Conservation (phyloP, 2,329 filamentous ascomycete genomes). For the Fusarium veterinarium region DNA sequence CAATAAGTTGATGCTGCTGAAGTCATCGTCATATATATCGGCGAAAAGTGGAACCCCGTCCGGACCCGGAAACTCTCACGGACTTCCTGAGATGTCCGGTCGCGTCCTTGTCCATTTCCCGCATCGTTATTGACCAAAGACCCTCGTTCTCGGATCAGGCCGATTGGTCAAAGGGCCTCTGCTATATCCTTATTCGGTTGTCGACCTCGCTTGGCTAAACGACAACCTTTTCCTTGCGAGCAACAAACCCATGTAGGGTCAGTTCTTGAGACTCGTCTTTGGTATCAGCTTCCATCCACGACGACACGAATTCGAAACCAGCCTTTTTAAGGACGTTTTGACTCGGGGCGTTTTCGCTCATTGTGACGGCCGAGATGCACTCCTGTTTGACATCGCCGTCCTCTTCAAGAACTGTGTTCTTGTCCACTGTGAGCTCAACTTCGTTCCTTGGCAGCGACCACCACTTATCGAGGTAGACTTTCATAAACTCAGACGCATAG, state of each 20-base stretch:
- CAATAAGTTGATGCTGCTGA: background rate
- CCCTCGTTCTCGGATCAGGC: background rate
- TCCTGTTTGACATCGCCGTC: constrained; percentile 51
- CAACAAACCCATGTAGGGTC: constrained; percentile 44
- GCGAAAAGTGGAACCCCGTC: constrained; percentile 27
- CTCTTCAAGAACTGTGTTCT: constrained; percentile 49
- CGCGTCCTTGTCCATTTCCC: constrained; percentile 7
- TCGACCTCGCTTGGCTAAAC: background rate
- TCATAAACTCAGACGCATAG: constrained; percentile 67
- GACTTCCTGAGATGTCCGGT: constrained; percentile 39
- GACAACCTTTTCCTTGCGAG: constrained; percentile 8
- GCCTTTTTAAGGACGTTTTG: constrained; percentile 66
- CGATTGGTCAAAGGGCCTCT: constrained; percentile 17
- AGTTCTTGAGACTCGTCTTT: constrained; percentile 27
- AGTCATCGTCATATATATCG: constrained; percentile 1
- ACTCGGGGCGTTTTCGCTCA: constrained; percentile 63
- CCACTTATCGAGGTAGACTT: constrained; percentile 59
- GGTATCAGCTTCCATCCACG: constrained; percentile 49
- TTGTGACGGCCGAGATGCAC: constrained; percentile 59
- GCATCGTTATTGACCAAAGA: background rate
- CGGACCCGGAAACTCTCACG: constrained; percentile 34
- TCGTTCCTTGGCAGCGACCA: constrained; percentile 61
- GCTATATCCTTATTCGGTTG: constrained; percentile 5
- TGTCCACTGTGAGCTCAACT: constrained; percentile 57
- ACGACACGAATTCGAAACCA: constrained; percentile 63